phyloP scores from a whole-genome alignment of 805 yeast genomes.

The Schizosaccharomyces pombe region DNA sequence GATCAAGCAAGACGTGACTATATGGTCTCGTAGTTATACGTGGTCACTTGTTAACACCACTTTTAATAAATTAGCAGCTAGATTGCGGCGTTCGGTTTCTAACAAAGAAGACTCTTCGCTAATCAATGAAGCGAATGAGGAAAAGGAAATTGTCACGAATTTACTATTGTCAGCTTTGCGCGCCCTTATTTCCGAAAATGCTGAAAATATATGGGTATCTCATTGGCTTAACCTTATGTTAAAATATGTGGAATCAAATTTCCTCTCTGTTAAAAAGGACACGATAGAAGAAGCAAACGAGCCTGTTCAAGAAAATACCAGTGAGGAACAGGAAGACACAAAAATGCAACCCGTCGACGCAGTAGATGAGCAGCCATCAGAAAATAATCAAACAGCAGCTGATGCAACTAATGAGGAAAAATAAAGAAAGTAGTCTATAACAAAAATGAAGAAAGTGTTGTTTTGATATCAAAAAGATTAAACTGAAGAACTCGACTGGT shows the following conservation, averaged over 20 bases:
- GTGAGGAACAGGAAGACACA: too few relatives aligned
- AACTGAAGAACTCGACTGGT: too few relatives aligned
- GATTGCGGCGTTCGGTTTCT: background rate
- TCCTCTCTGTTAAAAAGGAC: too few relatives aligned
- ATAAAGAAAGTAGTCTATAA: too few relatives aligned
- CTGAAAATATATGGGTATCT: background rate
- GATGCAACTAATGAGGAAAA: too few relatives aligned
- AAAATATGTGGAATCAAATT: background rate
- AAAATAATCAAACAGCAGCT: too few relatives aligned
- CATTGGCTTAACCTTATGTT: background rate
- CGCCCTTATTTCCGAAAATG: background rate
- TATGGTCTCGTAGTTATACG: constrained; percentile 6
- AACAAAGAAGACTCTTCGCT: background rate
- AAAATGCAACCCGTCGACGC: too few relatives aligned
- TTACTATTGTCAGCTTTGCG: background rate
- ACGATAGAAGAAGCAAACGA: too few relatives aligned
- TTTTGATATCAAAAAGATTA: too few relatives aligned
- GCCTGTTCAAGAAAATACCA: too few relatives aligned
- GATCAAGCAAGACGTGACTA: constrained; percentile 15
- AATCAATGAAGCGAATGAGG: background rate
- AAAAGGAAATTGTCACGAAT: background rate
- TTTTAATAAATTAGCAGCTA: constrained; percentile 8
- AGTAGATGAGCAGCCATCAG: too few relatives aligned
- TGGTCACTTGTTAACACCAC: constrained; percentile 10
- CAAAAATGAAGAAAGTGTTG: too few relatives aligned